These are phyloP conservation scores for Chimonanthus praecox DNA, from an alignment of 164 flowering plant species.

Conservation along the genomic window DNA sequence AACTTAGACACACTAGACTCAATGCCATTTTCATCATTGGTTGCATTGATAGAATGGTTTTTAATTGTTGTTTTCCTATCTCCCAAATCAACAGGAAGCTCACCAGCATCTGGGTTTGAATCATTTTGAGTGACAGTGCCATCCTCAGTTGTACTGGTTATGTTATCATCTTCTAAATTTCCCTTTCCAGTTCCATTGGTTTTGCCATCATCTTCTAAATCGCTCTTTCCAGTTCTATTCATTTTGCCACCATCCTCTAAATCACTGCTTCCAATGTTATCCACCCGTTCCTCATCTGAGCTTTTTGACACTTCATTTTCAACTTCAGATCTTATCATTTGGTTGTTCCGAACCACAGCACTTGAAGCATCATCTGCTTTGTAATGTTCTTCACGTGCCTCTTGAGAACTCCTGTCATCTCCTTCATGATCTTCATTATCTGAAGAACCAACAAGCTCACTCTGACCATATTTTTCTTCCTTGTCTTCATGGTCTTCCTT, in stretches of 20 bases:
- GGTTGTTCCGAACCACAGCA: conserved; percentile 43
- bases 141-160: conserved; percentile 15
- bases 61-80: conserved; percentile 12
- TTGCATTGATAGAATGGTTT: conserved; percentile 12
- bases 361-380: conserved; percentile 72
- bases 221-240: neutral
- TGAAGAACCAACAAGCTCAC: conserved; percentile 20
- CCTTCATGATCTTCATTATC: conserved; percentile 49
- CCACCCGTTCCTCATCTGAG: conserved; percentile 19
- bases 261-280: conserved; percentile 13
- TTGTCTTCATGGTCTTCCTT: conserved; percentile 23
- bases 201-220: neutral
- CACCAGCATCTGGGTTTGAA: conserved; percentile 13
- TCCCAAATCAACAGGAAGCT: neutral
- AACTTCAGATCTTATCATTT: conserved; percentile 21
- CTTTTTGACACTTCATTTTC: conserved; percentile 21
- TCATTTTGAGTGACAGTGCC: conserved; percentile 16
- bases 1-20: conserved; percentile 12
- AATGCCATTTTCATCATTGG: conserved; percentile 21
- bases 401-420: conserved; percentile 35
- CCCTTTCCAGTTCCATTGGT: conserved; percentile 10
- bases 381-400: conserved; percentile 80
- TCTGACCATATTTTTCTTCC: conserved; percentile 28
- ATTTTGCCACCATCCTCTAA: conserved; percentile 14
- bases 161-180: neutral